phyloP scores from a whole-genome alignment of 305 asterid genomes.

The Rubia balearica region DNA sequence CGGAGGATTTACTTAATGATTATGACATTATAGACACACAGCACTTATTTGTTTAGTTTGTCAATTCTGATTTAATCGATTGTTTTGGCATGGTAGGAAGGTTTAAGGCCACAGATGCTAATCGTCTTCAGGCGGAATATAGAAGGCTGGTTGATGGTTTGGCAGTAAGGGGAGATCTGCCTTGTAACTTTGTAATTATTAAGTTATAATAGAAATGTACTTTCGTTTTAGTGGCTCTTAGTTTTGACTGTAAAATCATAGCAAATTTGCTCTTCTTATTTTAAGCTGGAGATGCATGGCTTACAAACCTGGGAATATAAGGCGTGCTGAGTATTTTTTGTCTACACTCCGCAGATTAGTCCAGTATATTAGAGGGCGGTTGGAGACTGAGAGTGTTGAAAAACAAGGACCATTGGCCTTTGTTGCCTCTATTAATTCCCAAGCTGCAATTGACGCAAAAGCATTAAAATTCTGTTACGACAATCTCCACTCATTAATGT shows the following conservation, averaged over 20 bases:
- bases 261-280: slow-evolving; percentile 18
- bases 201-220: slow-evolving; percentile 26
- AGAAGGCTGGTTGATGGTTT: slow-evolving; percentile 93
- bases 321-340: slow-evolving; percentile 95
- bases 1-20: background rate
- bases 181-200: too few species aligned
- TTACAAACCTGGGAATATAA: slow-evolving; percentile 90
- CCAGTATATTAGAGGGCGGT: slow-evolving; percentile 69
- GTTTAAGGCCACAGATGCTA: slow-evolving; percentile 99
- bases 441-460: slow-evolving; percentile 94
- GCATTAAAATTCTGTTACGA: slow-evolving; percentile 88
- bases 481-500: slow-evolving; percentile 86
- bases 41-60: slow-evolving; percentile 6
- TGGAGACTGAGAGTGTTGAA: slow-evolving; percentile 88
- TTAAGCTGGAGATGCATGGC: slow-evolving; percentile 72
- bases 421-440: slow-evolving; percentile 80
- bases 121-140: slow-evolving; percentile 94
- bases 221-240: background rate
- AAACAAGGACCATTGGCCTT: slow-evolving; percentile 93
- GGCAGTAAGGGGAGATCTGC: slow-evolving; percentile 86
- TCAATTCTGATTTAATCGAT: slow-evolving; percentile 28
- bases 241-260: background rate
- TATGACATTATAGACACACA: background rate
- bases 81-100: slow-evolving; percentile 83
- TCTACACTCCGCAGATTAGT: slow-evolving; percentile 87